Base-by-base conservation (phyloP, 345 rosid species). In the sweet orange (Citrus sinensis) region DNA sequence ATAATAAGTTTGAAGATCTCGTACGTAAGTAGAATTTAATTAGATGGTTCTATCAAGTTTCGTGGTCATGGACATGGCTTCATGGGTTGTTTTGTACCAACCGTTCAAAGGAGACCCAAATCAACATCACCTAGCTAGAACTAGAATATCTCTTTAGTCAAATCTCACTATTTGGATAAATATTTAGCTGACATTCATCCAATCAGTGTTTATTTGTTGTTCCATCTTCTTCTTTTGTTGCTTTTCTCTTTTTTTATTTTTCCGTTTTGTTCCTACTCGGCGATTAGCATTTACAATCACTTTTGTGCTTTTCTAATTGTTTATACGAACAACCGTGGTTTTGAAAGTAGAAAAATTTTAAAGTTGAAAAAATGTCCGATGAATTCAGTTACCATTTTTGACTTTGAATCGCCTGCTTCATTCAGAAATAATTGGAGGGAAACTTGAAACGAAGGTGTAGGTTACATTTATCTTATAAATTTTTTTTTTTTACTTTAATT, bases 121-220 rank as follows among this genome's bases (percentile, higher is more conserved):
- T 14, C 61, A 8, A 40, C 22, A 8, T 65, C 63, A 64, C 39
- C 66, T 5, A 32, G 34, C 66, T 5, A 32, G 34, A 32, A 32
- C 34, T 25, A 40, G 2, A 7, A 42, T 32, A 51, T 56, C 58
- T n/a, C 22, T 51, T 39, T 58, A 14, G 70, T 75, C 85, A 63
- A 79, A 49, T 30, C 5, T 24, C n/a, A 35, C 39, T 72, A 68
- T 83, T 56, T 79, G 80, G 85, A 79, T 74, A n/a, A n/a, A 64
- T 17, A 9, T 29, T 32, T 25, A 46, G 51, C 51, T 46, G 14
- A 46, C 51, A 46, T 11, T 46, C 17, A 3, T 46, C 51, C 51
- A 46, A 46, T 46, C 51, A 3, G 1, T 46, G 51, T 46, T 13
- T 13, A 46, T 3, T 46, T 46, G 51, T 46, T 46, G 17, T 3